Evolutionary conservation across 768 basidiomycete genomes (phyloP).

Genomic region (Hericium rajendrae): DNA sequence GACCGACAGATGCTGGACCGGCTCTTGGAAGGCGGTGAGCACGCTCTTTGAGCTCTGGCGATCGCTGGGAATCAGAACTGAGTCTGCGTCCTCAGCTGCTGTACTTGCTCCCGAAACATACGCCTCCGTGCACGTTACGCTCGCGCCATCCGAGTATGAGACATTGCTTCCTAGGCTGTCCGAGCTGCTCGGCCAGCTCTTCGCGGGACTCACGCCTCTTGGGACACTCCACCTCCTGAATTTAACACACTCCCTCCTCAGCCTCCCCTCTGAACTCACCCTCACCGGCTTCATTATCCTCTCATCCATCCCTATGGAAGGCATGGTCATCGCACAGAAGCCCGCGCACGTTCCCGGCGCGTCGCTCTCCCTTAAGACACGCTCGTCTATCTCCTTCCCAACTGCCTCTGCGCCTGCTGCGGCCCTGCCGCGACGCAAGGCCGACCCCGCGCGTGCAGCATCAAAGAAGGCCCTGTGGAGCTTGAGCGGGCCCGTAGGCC

Average conservation of each 20-base stretch:
- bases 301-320: constrained; percentile 28
- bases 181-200: constrained; percentile 49
- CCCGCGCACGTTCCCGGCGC: constrained; percentile 36
- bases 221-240: constrained; percentile 65
- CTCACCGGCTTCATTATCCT: constrained; percentile 58
- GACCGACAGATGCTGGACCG: constrained; percentile 81
- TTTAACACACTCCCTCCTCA: constrained; percentile 32
- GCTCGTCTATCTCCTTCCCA: constrained; percentile 3
- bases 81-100: constrained; percentile 36
- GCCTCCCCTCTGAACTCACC: constrained; percentile 49
- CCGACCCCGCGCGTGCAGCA: constrained; percentile 28
- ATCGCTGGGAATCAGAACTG: neutral
- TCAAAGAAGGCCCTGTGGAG: constrained; percentile 89
- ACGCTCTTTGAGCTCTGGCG: constrained; percentile 1
- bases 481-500: constrained; percentile 57
- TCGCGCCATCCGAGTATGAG: constrained; percentile 55
- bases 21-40: constrained; percentile 67
- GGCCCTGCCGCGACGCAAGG: constrained; percentile 38
- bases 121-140: constrained; percentile 57
- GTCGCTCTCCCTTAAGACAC: constrained; percentile 34
- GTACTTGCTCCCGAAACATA: constrained; percentile 44
- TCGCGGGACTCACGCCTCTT: constrained; percentile 49
- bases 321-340: constrained; percentile 60
- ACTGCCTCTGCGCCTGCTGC: constrained; percentile 6
- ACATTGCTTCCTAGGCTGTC: constrained; percentile 41